phyloP scores from a whole-genome alignment of 164 flowering plant species.

The Nymphaea colorata region DNA sequence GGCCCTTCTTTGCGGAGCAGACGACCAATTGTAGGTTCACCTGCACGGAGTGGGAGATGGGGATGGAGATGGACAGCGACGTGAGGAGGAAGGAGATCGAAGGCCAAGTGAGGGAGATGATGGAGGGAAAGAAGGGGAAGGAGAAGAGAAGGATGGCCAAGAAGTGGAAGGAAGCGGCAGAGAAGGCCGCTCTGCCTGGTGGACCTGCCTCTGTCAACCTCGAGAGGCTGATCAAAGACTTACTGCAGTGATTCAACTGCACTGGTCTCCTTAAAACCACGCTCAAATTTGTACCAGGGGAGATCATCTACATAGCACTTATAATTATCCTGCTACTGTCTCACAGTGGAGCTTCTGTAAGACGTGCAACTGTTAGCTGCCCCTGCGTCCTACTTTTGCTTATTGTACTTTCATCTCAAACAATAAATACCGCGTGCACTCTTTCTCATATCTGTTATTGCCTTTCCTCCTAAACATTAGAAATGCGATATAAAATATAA shows the following conservation, averaged over 20 bases:
- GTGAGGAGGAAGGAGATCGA: neutral
- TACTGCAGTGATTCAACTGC: neutral
- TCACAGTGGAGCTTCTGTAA: no score
- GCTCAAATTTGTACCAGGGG: no score
- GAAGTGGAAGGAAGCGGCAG: neutral
- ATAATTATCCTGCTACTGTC: no score
- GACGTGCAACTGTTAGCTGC: no score
- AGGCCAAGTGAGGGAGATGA: neutral
- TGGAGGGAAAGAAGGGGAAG: constrained; percentile 2
- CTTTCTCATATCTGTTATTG: no score
- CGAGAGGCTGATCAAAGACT: neutral
- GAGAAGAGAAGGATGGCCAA: neutral
- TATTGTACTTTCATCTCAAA: no score
- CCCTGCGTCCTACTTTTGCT: no score
- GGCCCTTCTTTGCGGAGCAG: neutral
- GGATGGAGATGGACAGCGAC: neutral
- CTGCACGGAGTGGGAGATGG: neutral
- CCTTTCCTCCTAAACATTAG: no score
- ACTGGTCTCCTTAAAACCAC: no score
- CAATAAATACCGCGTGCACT: no score
- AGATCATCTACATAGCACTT: no score
- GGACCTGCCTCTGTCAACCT: neutral
- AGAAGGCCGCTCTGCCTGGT: neutral
- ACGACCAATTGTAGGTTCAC: neutral
- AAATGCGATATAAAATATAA: no score